Conservation (phyloP, 1,284 basidiomycete genomes). For the Pyrrhoderma noxium region DNA sequence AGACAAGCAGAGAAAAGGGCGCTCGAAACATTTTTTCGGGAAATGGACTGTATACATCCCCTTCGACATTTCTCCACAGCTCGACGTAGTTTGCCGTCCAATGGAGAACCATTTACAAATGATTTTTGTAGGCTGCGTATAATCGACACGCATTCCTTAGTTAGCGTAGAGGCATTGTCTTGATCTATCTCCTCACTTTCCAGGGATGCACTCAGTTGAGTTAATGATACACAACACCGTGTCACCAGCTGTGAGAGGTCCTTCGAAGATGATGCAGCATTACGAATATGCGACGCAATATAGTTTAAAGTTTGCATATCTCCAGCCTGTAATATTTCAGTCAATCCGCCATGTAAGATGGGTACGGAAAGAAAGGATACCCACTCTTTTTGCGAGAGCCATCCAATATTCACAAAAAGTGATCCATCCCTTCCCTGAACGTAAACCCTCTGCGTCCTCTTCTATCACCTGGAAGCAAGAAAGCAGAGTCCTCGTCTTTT, state of each 20-base stretch:
- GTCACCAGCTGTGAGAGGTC: not conserved
- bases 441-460: conserved; percentile 29
- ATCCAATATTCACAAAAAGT: conserved; percentile 62
- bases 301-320: conserved; percentile 43
- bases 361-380: not conserved
- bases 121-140: not conserved
- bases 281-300: conserved; percentile 38
- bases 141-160: not conserved
- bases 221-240: conserved; percentile 2
- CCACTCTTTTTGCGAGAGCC: conserved; percentile 43
- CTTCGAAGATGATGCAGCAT: conserved; percentile 19
- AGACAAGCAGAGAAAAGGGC: not conserved
- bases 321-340: conserved; percentile 33
- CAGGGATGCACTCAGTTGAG: conserved; percentile 1
- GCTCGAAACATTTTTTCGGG: not conserved
- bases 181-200: conserved; percentile 7
- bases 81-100: conserved; percentile 38
- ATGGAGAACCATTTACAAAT: not conserved
- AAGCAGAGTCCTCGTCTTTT: conserved; percentile 29
- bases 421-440: conserved; percentile 45
- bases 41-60: conserved; percentile 35
- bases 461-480: conserved; percentile 36
- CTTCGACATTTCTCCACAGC: conserved; percentile 55
- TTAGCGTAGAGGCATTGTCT: conserved; percentile 7
- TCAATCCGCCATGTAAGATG: not conserved